phyloP scores from a whole-genome alignment of 1,139 yeast genomes.

The Wickerhamiella pararugosa region DNA sequence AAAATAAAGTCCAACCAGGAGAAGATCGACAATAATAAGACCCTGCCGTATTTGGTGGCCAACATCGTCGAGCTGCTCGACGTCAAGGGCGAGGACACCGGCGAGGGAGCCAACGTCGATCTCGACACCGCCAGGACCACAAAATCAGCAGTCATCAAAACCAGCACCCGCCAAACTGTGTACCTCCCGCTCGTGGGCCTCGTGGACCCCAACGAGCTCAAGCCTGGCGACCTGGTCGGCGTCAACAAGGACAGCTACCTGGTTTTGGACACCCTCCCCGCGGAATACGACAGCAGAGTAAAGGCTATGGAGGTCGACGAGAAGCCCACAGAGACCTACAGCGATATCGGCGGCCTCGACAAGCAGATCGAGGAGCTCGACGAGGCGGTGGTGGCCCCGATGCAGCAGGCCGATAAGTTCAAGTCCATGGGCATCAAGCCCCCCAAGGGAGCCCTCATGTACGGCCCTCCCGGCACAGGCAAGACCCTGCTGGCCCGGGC shows the following conservation, averaged over 20 bases:
- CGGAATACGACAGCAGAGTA: conserved; percentile 93
- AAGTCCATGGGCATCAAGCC: conserved; percentile 86
- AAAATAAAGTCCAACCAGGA: conserved; percentile 93
- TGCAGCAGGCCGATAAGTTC: conserved; percentile 97
- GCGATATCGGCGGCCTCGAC: conserved; percentile 95
- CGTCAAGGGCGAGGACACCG: conserved; percentile 72
- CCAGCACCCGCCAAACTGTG: conserved; percentile 94
- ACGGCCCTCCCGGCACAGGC: conserved; percentile 99
- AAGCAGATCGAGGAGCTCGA: conserved; percentile 95
- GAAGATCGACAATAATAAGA: conserved; percentile 89
- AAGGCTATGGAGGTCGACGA: conserved; percentile 99
- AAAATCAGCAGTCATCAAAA: conserved; percentile 95
- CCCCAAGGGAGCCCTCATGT: conserved; percentile 97
- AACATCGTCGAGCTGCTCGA: conserved; percentile 91
- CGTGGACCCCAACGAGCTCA: conserved; percentile 74
- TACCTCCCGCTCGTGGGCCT: conserved; percentile 91
- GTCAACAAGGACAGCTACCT: conserved; percentile 94
- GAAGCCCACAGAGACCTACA: conserved; percentile 91
- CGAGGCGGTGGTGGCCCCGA: conserved; percentile 95
- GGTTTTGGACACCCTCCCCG: conserved; percentile 85
- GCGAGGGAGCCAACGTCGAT: conserved; percentile 93
- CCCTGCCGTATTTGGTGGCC: conserved; percentile 93
- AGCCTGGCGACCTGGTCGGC: conserved; percentile 94
- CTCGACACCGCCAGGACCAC: conserved; percentile 85
- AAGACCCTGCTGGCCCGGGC: conserved; percentile 94